Evolutionary conservation across 108 stramenopile species (phyloP), one percentile per base, ranked within the genome.

Genomic region (Discostella stelligeroides): DNA sequence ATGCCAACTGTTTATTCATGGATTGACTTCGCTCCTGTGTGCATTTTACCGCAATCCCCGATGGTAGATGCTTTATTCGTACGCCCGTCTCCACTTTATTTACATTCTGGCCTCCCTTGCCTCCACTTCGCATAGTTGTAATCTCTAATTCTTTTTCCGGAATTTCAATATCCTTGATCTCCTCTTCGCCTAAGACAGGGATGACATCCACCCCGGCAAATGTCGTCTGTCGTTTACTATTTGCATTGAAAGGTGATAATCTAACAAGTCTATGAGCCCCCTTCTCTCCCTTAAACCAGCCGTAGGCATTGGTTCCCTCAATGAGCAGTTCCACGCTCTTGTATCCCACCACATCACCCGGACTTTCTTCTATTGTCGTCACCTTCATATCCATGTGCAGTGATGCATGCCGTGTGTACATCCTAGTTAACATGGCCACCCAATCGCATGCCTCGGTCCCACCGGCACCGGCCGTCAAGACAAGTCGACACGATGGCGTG

Each of bases 31-130:
- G 81, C 79, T 98, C 98, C 64, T 98, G 97, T 28, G 98, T 97
- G 59, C 97, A 98, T 66, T 95, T 90, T 60, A 98, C 96, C 10
- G 95, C 82, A 29, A 97, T 92, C 17, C 98, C 98, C 21, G 98
- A 97, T 13, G 99, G 99, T 70, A 94, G 85, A 84, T 99, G 99
- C 12, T 92, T 81, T 38, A 99, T 43, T 69, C 97, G 92, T 15
- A 98, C 95, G 34, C 96, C 99, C 37, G 96, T 97, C 67, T 99
- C 99, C 20, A 98, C 98, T 74, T 98, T 99, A 85, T 99, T 99
- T 12, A 99, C 99, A 80, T 97, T 96, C 84, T 99, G 99, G 14
- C 99, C 99, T 13, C 99, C 99, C 15, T 97, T 96, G 49, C 99
- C 99, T 34, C 94, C 91, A 37, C 92, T 85, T 40, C 95, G 68